Evolutionary conservation across 2,329 filamentous ascomycete species (phyloP).

Genomic region (Tolypocladium nubicola): DNA sequence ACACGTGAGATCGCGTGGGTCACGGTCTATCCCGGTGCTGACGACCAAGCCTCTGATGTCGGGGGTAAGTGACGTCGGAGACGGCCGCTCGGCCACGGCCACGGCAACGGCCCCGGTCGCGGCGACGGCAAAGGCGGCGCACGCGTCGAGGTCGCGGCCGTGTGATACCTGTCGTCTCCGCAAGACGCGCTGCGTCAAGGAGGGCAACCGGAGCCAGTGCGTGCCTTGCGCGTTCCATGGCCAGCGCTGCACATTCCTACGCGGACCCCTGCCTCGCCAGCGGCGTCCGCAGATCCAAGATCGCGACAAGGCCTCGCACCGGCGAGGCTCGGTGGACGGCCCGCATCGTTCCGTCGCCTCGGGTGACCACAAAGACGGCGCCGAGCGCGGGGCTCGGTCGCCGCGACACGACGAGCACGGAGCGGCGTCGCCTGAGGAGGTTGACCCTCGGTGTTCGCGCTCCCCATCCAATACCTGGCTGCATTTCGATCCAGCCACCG

Average conservation of each 20-base stretch:
- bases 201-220: slow-evolving; percentile 47
- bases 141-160: slow-evolving; percentile 24
- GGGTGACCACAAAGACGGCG: background rate
- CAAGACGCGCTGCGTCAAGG: slow-evolving; percentile 55
- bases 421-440: background rate
- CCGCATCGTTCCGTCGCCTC: background rate
- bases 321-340: background rate
- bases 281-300: slow-evolving; percentile 6
- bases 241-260: slow-evolving; percentile 54
- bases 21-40: background rate
- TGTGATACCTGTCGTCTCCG: slow-evolving; percentile 56
- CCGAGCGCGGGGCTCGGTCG: background rate
- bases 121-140: background rate
- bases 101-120: background rate
- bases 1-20: background rate
- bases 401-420: background rate
- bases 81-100: background rate
- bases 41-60: background rate
- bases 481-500: background rate
- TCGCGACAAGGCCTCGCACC: background rate
- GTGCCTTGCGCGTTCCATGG: slow-evolving; percentile 57
- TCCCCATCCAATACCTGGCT: slow-evolving; percentile 4
- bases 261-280: slow-evolving; percentile 21
- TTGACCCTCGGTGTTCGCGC: background rate
- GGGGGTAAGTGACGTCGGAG: background rate